Percentiles rank a stretch among this genome's conserved stretches.
These are phyloP conservation scores for Calonectria leucothoes DNA, from an alignment of 2,329 filamentous ascomycete genomes.

Conservation along the genomic window DNA sequence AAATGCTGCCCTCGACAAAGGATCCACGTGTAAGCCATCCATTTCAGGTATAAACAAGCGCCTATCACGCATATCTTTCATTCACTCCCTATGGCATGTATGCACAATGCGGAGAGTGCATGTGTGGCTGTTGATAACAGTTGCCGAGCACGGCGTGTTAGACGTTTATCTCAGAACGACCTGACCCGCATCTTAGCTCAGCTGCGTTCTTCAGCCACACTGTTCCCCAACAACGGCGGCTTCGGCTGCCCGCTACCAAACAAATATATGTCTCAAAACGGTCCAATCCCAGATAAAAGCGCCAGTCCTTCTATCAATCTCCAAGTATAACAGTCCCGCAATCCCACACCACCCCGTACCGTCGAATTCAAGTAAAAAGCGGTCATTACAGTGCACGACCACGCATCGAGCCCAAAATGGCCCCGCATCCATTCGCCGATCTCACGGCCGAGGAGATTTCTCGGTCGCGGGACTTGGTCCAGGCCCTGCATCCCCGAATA, in stretches of 20 bases:
- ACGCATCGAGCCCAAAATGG: neutral
- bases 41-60: neutral
- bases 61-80: neutral
- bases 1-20: neutral
- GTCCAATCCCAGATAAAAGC: neutral
- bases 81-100: neutral
- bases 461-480: conserved; percentile 10
- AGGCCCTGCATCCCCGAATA: conserved; percentile 11
- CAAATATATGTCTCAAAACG: neutral
- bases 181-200: neutral
- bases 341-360: neutral
- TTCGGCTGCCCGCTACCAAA: neutral
- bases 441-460: conserved; percentile 21
- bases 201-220: neutral
- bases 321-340: neutral
- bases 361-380: neutral
- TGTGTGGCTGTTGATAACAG: neutral
- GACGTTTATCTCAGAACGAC: neutral
- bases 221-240: neutral
- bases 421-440: conserved; percentile 18
- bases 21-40: neutral
- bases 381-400: too few species aligned
- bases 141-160: neutral
- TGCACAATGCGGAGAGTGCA: neutral
- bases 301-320: neutral